Evolutionary conservation across 352 stramenopile species (phyloP).

Genomic region (Plasmopara halstedii): DNA sequence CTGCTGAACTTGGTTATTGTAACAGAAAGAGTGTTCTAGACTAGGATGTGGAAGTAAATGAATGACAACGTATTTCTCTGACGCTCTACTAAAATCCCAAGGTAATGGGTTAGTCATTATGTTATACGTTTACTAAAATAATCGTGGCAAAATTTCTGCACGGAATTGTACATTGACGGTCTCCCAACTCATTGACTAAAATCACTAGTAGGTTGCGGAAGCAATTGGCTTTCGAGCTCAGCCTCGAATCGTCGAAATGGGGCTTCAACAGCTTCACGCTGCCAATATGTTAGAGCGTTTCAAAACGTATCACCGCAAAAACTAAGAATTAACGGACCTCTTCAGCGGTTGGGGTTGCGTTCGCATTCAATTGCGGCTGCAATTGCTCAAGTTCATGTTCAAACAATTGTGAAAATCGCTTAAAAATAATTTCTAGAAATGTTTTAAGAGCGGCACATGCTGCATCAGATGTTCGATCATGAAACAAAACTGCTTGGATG

Average conservation of each 20-base stretch:
- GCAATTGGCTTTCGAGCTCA: constrained; percentile 25
- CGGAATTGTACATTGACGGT: no score
- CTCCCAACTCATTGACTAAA: constrained; percentile 4
- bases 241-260: constrained; percentile 26
- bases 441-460: constrained; percentile 35
- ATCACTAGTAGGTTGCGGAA: constrained; percentile 12
- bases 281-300: constrained; percentile 3
- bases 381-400: constrained; percentile 36
- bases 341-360: constrained; percentile 24
- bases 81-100: no score
- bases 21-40: constrained; percentile 66
- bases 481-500: constrained; percentile 69
- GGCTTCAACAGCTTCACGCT: constrained; percentile 29
- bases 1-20: constrained; percentile 19
- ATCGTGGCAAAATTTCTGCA: no score
- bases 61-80: constrained; percentile 27
- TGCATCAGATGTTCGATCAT: constrained; percentile 53
- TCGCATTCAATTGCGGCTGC: constrained; percentile 36
- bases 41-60: constrained; percentile 18
- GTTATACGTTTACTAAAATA: not conserved
- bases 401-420: constrained; percentile 41
- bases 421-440: constrained; percentile 51
- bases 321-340: constrained; percentile 16
- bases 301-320: no score
- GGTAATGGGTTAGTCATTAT: no score